Conservation (phyloP, 306 rosid genomes). For the Trifolium fragiferum region DNA sequence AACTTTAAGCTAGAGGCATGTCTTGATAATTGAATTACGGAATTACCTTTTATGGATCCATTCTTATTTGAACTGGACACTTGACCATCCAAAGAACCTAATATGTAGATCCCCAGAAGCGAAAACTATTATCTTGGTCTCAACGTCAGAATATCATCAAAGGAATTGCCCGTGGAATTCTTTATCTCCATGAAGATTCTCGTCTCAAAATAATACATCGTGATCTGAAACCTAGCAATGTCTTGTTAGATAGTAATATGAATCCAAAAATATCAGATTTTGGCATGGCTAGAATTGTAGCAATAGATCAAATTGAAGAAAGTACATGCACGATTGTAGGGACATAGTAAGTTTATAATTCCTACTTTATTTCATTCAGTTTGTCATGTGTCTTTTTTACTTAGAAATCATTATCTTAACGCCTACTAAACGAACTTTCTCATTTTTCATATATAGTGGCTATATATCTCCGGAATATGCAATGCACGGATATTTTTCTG, state of each 20-base stretch:
- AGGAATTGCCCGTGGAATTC: constrained; percentile 47
- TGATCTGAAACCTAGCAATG: constrained; percentile 53
- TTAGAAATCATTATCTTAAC: neutral
- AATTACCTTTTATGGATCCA: neutral
- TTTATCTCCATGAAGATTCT: constrained; percentile 54
- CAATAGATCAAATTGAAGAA: constrained; percentile 34
- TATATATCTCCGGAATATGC: constrained; percentile 55
- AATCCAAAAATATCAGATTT: constrained; percentile 56
- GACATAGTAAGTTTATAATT: constrained; percentile 45
- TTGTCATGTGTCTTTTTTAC: neutral
- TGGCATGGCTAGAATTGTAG: constrained; percentile 50
- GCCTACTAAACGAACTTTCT: neutral
- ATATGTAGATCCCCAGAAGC: constrained; percentile 37
- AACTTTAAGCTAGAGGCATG: neutral
- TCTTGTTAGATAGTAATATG: constrained; percentile 44
- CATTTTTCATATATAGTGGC: constrained; percentile 40
- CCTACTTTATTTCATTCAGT: neutral
- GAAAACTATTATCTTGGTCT: constrained; percentile 39
- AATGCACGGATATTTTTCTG: constrained; percentile 49
- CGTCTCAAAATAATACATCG: constrained; percentile 52
- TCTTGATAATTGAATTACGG: neutral
- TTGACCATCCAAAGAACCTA: neutral
- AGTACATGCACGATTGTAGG: constrained; percentile 46
- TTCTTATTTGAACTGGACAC: constrained; percentile 6
- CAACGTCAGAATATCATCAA: constrained; percentile 41